Conservation (phyloP, 202 grass and related monocot genomes). For the Setaria italica region DNA sequence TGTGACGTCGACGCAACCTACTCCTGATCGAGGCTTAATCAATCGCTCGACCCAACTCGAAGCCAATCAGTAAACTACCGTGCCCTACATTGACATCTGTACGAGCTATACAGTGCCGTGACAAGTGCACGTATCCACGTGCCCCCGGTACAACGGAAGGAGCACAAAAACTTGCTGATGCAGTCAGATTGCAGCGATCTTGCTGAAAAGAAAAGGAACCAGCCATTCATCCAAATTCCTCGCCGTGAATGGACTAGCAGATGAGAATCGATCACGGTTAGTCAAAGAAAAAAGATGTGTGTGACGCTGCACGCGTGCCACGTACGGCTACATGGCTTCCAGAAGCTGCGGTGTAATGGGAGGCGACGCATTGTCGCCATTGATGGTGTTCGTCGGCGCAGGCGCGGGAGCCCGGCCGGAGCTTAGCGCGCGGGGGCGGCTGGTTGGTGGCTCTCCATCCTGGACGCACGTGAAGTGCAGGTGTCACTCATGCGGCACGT, state of each 20-base stretch:
- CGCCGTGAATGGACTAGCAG: not conserved
- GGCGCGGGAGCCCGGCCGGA: no score
- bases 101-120: not conserved
- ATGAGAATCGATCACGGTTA: not conserved
- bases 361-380: not conserved
- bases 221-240: not conserved
- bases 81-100: not conserved
- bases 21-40: not conserved
- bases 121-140: conserved; percentile 4
- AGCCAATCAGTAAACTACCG: not conserved
- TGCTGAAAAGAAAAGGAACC: not conserved
- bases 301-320: no score
- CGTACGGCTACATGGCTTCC: not conserved
- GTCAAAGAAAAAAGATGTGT: no score
- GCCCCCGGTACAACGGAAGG: not conserved
- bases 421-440: not conserved
- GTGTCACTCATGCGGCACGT: not conserved
- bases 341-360: not conserved
- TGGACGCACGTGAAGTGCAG: not conserved
- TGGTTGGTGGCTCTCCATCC: not conserved
- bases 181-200: conserved; percentile 18
- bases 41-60: not conserved
- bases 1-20: conserved; percentile 15
- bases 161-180: not conserved
- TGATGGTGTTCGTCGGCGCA: not conserved